These are phyloP conservation scores for Colletotrichum sp. DNA, from an alignment of 2,329 filamentous ascomycete species.

Conservation along the genomic window DNA sequence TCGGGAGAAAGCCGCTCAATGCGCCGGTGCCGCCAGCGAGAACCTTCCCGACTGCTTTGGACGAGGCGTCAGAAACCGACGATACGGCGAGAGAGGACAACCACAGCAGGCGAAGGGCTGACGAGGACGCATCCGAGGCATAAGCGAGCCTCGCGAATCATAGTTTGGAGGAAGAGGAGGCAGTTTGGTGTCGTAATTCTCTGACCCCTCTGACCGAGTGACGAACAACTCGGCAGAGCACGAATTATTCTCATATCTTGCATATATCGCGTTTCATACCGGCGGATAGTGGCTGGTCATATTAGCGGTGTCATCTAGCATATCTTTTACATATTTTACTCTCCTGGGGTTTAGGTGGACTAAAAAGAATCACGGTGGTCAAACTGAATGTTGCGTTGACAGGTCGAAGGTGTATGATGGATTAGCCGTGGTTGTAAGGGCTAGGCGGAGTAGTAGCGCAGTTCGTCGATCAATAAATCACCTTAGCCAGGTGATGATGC, in stretches of 20 bases:
- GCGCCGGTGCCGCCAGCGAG: background rate
- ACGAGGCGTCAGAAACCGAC: slow-evolving; percentile 19
- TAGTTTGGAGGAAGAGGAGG: background rate
- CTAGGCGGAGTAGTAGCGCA: background rate
- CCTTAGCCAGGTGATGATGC: background rate
- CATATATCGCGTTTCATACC: background rate
- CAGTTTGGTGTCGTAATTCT: background rate
- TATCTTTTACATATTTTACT: background rate
- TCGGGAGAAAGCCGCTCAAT: slow-evolving; percentile 52
- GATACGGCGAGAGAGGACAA: slow-evolving; percentile 17
- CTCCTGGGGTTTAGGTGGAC: background rate
- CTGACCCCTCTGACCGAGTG: background rate
- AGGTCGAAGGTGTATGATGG: background rate
- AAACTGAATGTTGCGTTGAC: background rate
- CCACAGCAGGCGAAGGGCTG: background rate
- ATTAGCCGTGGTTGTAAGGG: background rate
- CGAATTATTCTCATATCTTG: slow-evolving; percentile 9
- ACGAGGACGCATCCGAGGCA: background rate
- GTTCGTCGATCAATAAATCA: background rate
- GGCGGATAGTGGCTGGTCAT: background rate
- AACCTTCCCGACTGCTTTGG: background rate
- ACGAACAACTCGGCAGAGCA: slow-evolving; percentile 13
- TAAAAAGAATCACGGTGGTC: background rate
- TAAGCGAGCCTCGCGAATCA: background rate
- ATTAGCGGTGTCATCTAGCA: background rate